A percentile compares a stretch with the other conserved stretches of the same genome.
These are phyloP conservation scores for Russula compacta DNA, from an alignment of 768 basidiomycete species.

Conservation along the genomic window DNA sequence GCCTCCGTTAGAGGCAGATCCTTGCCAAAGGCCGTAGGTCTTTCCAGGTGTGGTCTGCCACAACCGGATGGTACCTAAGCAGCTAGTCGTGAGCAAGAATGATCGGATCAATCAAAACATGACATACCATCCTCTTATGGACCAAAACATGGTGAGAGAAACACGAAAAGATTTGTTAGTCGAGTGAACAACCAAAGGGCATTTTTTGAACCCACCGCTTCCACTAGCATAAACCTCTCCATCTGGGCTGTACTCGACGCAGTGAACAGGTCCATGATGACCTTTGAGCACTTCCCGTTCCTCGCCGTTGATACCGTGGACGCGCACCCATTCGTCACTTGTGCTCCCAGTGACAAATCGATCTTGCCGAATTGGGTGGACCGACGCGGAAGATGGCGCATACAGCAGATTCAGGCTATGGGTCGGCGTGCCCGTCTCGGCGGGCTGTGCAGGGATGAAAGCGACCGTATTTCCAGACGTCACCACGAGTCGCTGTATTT, in stretches of 20 bases:
- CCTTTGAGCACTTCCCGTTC: conserved; percentile 91
- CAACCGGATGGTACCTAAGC: conserved; percentile 79
- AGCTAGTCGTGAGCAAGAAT: conserved; percentile 12
- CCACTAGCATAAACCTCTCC: conserved; percentile 97
- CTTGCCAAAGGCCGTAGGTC: conserved; percentile 87
- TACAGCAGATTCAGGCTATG: conserved; percentile 78
- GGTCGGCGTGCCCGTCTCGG: conserved; percentile 42
- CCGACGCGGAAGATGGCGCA: conserved; percentile 86
- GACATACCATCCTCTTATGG: conserved; percentile 62
- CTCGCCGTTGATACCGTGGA: conserved; percentile 84
- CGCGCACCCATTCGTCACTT: conserved; percentile 92
- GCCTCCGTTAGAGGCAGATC: conserved; percentile 35
- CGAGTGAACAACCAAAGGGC: background rate
- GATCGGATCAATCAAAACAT: background rate
- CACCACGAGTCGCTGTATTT: conserved; percentile 76
- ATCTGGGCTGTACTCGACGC: conserved; percentile 89
- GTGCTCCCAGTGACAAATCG: conserved; percentile 88
- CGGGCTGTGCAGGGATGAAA: conserved; percentile 71
- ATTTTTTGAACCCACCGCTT: conserved; percentile 58
- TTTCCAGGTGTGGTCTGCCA: conserved; percentile 98
- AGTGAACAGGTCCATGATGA: conserved; percentile 95
- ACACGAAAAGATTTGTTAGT: conserved; percentile 8
- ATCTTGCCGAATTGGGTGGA: conserved; percentile 83
- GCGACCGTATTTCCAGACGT: conserved; percentile 89
- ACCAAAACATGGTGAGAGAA: conserved; percentile 11